Conservation (phyloP, 2,329 filamentous ascomycete genomes). For the Myriangium duriaei region DNA sequence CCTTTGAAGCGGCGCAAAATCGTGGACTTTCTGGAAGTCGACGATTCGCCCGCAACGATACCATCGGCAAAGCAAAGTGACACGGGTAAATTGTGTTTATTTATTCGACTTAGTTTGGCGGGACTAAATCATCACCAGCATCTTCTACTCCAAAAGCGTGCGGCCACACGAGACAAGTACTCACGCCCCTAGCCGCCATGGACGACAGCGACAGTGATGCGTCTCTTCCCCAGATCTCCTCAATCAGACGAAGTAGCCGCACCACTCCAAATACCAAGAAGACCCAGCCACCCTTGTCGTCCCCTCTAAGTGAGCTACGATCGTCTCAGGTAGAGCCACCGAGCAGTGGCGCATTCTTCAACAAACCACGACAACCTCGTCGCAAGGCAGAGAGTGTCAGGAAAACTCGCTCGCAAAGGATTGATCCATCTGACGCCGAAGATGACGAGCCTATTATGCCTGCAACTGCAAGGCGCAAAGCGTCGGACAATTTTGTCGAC, state of each 20-base stretch:
- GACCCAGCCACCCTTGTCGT: too few species aligned
- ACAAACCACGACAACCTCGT: too few species aligned
- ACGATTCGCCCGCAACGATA: slow-evolving; percentile 12
- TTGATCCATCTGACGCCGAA: slow-evolving; percentile 13
- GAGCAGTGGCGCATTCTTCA: slow-evolving; percentile 7
- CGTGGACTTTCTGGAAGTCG: slow-evolving; percentile 9
- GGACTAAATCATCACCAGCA: too few species aligned
- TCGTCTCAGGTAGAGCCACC: slow-evolving; percentile 1
- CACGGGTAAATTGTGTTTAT: too few species aligned
- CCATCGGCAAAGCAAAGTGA: too few species aligned
- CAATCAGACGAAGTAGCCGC: neutral
- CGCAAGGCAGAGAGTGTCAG: too few species aligned
- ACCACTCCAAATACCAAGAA: too few species aligned
- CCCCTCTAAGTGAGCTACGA: neutral
- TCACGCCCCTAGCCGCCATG: too few species aligned
- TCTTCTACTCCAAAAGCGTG: too few species aligned
- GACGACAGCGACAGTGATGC: slow-evolving; percentile 16
- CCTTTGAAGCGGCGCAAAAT: slow-evolving; percentile 18
- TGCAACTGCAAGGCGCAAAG: slow-evolving; percentile 13
- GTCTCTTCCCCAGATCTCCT: slow-evolving; percentile 1
- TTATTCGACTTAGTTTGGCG: too few species aligned
- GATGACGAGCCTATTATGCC: slow-evolving; percentile 20
- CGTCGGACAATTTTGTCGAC: slow-evolving; percentile 8
- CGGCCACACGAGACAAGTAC: too few species aligned
- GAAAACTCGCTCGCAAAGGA: neutral